A percentile compares a stretch with the other conserved stretches of the same genome.
Conservation (phyloP, 2,329 filamentous ascomycete species). For the Lecanicillium sp. region DNA sequence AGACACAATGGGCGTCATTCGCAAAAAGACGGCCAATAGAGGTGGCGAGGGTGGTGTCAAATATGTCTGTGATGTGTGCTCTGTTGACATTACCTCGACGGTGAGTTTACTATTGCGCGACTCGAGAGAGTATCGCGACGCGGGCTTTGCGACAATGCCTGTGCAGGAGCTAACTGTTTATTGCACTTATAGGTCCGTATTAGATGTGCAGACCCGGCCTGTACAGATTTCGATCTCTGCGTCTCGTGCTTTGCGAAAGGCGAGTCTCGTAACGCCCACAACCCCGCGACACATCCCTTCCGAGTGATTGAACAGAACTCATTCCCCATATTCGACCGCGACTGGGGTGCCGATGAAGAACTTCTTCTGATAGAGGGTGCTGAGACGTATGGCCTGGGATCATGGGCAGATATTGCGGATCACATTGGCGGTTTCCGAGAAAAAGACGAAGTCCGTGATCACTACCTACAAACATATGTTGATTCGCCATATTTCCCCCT, state of each 20-base stretch:
- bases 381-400: conserved; percentile 92
- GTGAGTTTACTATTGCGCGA: conserved; percentile 43
- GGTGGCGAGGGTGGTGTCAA: conserved; percentile 85
- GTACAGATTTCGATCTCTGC: conserved; percentile 93
- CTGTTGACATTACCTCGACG: conserved; percentile 92
- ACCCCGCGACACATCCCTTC: conserved; percentile 78
- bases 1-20: conserved; percentile 75
- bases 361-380: conserved; percentile 86
- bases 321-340: conserved; percentile 87
- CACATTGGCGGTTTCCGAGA: conserved; percentile 92
- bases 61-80: conserved; percentile 96
- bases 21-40: conserved; percentile 84
- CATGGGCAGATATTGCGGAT: conserved; percentile 96
- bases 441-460: conserved; percentile 92
- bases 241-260: conserved; percentile 89
- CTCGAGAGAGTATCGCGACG: background rate
- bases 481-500: conserved; percentile 78
- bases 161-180: conserved; percentile 11
- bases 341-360: conserved; percentile 98
- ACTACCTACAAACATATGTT: conserved; percentile 85
- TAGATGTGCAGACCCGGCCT: conserved; percentile 73
- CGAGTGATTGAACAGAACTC: conserved; percentile 98
- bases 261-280: conserved; percentile 71
- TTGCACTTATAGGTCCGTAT: conserved; percentile 67
- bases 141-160: background rate